Evolutionary conservation across 2,329 filamentous ascomycete species (phyloP).

Genomic region (Exophiala sp.): DNA sequence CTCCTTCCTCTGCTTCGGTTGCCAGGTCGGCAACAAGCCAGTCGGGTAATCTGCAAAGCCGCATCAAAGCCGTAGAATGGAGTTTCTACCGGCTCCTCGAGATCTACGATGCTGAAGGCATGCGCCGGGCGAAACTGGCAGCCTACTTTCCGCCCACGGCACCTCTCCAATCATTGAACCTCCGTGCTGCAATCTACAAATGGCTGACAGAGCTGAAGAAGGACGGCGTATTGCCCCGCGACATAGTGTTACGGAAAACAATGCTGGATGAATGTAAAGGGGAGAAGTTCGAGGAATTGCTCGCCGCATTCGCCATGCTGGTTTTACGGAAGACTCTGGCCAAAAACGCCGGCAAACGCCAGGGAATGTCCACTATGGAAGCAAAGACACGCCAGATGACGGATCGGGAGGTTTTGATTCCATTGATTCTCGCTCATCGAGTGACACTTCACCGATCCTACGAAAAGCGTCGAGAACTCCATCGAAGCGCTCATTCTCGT

Average conservation of each 20-base stretch:
- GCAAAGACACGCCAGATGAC: conserved; percentile 19
- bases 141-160: conserved; percentile 88
- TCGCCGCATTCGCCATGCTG: conserved; percentile 75
- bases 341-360: neutral
- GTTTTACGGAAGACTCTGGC: conserved; percentile 60
- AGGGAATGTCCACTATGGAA: neutral
- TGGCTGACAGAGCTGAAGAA: conserved; percentile 82
- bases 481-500: conserved; percentile 1
- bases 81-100: conserved; percentile 79
- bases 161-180: conserved; percentile 81
- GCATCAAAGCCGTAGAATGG: conserved; percentile 82
- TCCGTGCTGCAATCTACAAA: conserved; percentile 76
- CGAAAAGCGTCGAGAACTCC: conserved; percentile 3
- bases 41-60: conserved; percentile 69
- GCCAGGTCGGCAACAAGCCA: neutral
- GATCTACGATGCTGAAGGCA: conserved; percentile 72
- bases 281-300: conserved; percentile 78
- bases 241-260: conserved; percentile 77
- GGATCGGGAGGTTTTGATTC: conserved; percentile 46
- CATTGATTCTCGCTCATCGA: conserved; percentile 68
- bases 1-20: neutral
- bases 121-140: conserved; percentile 74
- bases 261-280: conserved; percentile 97
- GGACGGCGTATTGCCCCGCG: conserved; percentile 71
- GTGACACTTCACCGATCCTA: conserved; percentile 50